Conservation (phyloP, 805 yeast species). For the Wickerhamomyces pijperi region DNA sequence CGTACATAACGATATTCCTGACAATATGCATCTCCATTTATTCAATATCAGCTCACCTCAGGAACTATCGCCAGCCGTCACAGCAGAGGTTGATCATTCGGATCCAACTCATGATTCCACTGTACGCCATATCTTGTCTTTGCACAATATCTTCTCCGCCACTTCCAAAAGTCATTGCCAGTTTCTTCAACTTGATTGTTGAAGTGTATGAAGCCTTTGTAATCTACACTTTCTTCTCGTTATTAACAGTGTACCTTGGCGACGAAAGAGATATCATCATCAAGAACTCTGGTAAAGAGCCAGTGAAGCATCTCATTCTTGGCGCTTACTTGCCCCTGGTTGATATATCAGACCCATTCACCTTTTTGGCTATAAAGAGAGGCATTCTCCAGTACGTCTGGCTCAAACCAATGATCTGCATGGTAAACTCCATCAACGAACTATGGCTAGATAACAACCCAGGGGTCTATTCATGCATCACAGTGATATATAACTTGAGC, state of each 20-base stretch:
- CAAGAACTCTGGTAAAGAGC: conserved; percentile 56
- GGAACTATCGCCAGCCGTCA: conserved; percentile 77
- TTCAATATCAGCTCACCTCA: conserved; percentile 42
- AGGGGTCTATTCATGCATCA: conserved; percentile 53
- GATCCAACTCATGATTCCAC: conserved; percentile 71
- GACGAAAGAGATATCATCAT: conserved; percentile 85
- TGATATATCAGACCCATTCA: conserved; percentile 79
- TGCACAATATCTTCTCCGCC: conserved; percentile 37
- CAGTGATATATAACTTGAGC: conserved; percentile 62
- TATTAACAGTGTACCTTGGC: conserved; percentile 74
- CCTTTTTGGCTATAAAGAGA: conserved; percentile 66
- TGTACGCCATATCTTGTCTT: conserved; percentile 67
- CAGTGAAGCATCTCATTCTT: conserved; percentile 49
- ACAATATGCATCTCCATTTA: conserved; percentile 30
- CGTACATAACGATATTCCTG: conserved; percentile 1
- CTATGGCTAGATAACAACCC: conserved; percentile 34
- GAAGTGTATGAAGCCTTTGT: conserved; percentile 96
- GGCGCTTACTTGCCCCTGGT: conserved; percentile 27
- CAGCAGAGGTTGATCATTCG: conserved; percentile 81
- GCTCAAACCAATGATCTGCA: conserved; percentile 78
- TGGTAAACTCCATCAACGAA: conserved; percentile 37
- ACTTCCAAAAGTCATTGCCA: conserved; percentile 45
- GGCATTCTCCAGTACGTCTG: conserved; percentile 91
- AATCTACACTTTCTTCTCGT: conserved; percentile 81
- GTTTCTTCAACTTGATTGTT: conserved; percentile 32